Evolutionary conservation across 768 basidiomycete species (phyloP), one percentile per base, ranked within the genome.

Genomic region (Royoungia palumana): DNA sequence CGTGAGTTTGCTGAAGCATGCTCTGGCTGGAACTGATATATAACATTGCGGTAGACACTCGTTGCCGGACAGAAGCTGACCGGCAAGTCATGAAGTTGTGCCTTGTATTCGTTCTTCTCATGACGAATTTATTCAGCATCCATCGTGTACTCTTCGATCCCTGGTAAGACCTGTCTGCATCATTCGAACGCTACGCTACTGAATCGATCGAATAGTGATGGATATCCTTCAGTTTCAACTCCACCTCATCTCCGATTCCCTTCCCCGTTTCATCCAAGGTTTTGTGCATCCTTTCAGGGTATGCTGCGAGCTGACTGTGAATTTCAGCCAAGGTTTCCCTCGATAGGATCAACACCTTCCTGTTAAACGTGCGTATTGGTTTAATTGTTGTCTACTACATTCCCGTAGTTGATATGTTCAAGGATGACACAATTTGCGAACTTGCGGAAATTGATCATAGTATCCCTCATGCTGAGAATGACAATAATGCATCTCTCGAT

Each of bases 1-100:
- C 50, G 74, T 82, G 65, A 51, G 78, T 59, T 28, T 25, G 24
- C 8, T 8, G 24, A 25, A 3, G 6, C 9, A 28, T 11, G 7
- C 9, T 8, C 28, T 28, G 8, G 24, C 11, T 12, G 11, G 12
- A 10, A 5, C 11, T 10, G 8, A 28, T 28, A 10, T 6, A 10
- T 28, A 12, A 28, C 9, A 8, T 28, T 10, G 28, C 9, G 32
- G 13, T 20, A 53, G 51, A 53, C 47, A 2, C 32, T 49, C 10
- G 47, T 53, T 9, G 51, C 47, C 27, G 30, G 25, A 32, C 38
- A 49, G 24, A 44, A 32, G 11, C 51, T 49, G 34, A 52, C 42
- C 5, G 51, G 51, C n/a, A 41, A 48, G 51, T 43, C 21, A 19
- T 20, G 30, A 43, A 37, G 4, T 14, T 35, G n/a, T 40, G 16